These are phyloP conservation scores for Cutaneotrichosporon sp. DNA, from an alignment of 1,284 basidiomycete species.

Conservation along the genomic window DNA sequence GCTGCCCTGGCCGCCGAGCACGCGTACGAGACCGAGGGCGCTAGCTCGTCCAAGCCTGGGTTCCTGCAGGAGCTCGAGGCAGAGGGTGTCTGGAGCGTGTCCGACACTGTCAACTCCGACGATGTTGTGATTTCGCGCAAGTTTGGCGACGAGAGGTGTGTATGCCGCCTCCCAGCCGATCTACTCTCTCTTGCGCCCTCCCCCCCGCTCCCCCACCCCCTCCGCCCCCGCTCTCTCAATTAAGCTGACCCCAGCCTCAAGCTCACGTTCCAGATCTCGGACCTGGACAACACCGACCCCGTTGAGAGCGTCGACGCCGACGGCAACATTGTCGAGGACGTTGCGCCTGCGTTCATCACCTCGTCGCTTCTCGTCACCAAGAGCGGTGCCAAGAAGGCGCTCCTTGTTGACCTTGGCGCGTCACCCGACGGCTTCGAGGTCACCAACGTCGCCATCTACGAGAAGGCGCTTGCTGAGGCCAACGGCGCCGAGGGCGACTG, in stretches of 20 bases:
- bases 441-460: slow-evolving; percentile 82
- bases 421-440: slow-evolving; percentile 81
- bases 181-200: background rate
- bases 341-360: slow-evolving; percentile 63
- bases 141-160: slow-evolving; percentile 88
- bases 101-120: slow-evolving; percentile 71
- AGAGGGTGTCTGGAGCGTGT: slow-evolving; percentile 78
- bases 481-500: slow-evolving; percentile 88
- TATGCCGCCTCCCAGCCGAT: slow-evolving; percentile 23
- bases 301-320: slow-evolving; percentile 23
- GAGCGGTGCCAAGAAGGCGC: slow-evolving; percentile 58
- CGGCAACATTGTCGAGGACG: slow-evolving; percentile 48
- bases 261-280: slow-evolving; percentile 53
- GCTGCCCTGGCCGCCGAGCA: slow-evolving; percentile 80
- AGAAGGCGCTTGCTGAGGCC: slow-evolving; percentile 73
- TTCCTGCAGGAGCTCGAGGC: slow-evolving; percentile 75
- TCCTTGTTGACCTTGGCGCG: slow-evolving; percentile 76
- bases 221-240: background rate
- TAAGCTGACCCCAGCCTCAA: slow-evolving; percentile 38
- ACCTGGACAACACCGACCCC: slow-evolving; percentile 41
- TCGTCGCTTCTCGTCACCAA: slow-evolving; percentile 74
- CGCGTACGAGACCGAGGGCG: slow-evolving; percentile 72
- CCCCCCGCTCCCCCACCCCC: background rate
- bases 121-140: slow-evolving; percentile 77
- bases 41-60: slow-evolving; percentile 63